Evolutionary conservation across 768 basidiomycete species (phyloP).

Genomic region (Candolleomyces efflorescens): DNA sequence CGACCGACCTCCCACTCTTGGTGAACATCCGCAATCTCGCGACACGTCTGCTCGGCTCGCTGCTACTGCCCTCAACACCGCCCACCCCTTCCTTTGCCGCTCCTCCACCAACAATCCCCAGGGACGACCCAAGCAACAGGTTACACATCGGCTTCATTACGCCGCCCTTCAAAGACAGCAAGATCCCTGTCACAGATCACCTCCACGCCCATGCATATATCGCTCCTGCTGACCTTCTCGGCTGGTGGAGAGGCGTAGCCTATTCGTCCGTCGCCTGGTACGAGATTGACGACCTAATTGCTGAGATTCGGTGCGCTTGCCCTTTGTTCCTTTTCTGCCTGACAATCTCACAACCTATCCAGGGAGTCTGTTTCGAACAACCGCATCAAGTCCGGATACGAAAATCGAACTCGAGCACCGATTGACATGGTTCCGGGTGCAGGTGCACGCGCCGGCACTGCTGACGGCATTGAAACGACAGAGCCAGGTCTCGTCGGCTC

Average conservation of each 20-base stretch:
- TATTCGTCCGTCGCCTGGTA: constrained; percentile 74
- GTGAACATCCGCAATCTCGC: constrained; percentile 57
- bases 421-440: constrained; percentile 73
- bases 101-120: constrained; percentile 21
- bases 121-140: constrained; percentile 24
- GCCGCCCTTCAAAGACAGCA: constrained; percentile 70
- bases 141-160: constrained; percentile 77
- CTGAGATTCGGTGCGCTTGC: constrained; percentile 67
- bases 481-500: constrained; percentile 40
- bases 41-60: constrained; percentile 48
- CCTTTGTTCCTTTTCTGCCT: constrained; percentile 1
- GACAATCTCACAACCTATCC: constrained; percentile 9
- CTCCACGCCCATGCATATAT: constrained; percentile 76
- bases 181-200: constrained; percentile 77
- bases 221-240: constrained; percentile 56
- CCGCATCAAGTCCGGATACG: constrained; percentile 74
- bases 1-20: constrained; percentile 71
- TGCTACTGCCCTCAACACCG: constrained; percentile 36
- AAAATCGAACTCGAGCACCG: constrained; percentile 52
- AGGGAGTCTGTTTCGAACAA: constrained; percentile 83
- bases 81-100: constrained; percentile 29
- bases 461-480: constrained; percentile 63
- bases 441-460: constrained; percentile 59
- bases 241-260: constrained; percentile 70
- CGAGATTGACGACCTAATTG: constrained; percentile 71